phyloP scores from a whole-genome alignment of 352 stramenopile species.

The Phytophthora litchii region DNA sequence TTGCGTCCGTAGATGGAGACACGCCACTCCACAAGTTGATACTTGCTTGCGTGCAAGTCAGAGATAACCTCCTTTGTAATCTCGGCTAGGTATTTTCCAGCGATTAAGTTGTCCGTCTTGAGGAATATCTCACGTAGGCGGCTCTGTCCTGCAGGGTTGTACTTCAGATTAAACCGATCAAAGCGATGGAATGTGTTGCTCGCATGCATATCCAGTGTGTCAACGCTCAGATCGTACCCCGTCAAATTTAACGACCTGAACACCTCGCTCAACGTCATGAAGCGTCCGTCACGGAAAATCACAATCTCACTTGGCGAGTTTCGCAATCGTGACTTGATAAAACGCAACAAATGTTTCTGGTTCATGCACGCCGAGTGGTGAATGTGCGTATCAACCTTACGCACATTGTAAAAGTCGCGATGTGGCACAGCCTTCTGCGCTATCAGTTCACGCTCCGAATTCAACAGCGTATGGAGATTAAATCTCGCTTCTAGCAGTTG shows the following conservation, averaged over 20 bases:
- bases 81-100: conserved; percentile 95
- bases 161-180: conserved; percentile 99
- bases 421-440: conserved; percentile 96
- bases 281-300: conserved; percentile 95
- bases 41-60: conserved; percentile 91
- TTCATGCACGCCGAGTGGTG: conserved; percentile 98
- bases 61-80: conserved; percentile 95
- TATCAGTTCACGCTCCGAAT: conserved; percentile 94
- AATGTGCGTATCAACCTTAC: conserved; percentile 99
- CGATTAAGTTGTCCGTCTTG: conserved; percentile 98
- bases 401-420: conserved; percentile 98
- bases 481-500: conserved; percentile 93
- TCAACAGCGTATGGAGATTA: conserved; percentile 96
- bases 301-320: conserved; percentile 93
- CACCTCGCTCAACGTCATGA: conserved; percentile 96
- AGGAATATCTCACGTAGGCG: conserved; percentile 98
- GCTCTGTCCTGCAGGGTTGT: conserved; percentile 96
- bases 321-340: conserved; percentile 87
- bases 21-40: conserved; percentile 94
- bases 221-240: conserved; percentile 98
- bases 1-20: conserved; percentile 95
- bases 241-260: conserved; percentile 94
- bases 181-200: conserved; percentile 99
- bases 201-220: conserved; percentile 99
- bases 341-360: conserved; percentile 94